Evolutionary conservation across 768 basidiomycete species (phyloP).

Genomic region (Auricularia heimuer): DNA sequence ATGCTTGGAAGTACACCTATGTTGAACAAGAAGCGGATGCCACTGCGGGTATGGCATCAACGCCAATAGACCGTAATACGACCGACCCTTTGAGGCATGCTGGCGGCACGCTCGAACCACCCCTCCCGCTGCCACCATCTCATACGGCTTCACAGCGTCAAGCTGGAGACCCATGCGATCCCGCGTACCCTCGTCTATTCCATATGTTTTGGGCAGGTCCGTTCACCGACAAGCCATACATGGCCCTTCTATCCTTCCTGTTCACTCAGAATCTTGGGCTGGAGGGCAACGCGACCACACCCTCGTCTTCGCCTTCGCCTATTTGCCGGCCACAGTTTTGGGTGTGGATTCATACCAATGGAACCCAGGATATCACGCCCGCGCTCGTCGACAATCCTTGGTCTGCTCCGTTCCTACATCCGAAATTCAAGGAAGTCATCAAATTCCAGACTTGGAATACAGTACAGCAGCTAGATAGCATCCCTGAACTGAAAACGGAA

Average conservation of each 20-base stretch:
- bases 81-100: background rate
- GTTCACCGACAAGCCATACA: constrained; percentile 41
- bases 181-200: constrained; percentile 33
- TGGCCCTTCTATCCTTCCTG: constrained; percentile 39
- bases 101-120: background rate
- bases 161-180: constrained; percentile 28
- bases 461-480: constrained; percentile 38
- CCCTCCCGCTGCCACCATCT: background rate
- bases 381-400: constrained; percentile 27
- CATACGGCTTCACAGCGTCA: too few relatives aligned
- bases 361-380: constrained; percentile 20
- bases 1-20: background rate
- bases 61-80: background rate
- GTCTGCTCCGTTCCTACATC: constrained; percentile 36
- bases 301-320: too few relatives aligned
- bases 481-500: constrained; percentile 33
- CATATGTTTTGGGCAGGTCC: constrained; percentile 45
- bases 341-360: constrained; percentile 34
- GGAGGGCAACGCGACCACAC: constrained; percentile 14
- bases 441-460: constrained; percentile 44
- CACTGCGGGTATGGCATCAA: background rate
- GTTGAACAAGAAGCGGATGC: background rate
- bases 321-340: constrained; percentile 39
- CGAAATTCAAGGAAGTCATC: constrained; percentile 33
- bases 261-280: constrained; percentile 40